Conservation (phyloP, 140 eudicot species). For the Oenanthe javanica region DNA sequence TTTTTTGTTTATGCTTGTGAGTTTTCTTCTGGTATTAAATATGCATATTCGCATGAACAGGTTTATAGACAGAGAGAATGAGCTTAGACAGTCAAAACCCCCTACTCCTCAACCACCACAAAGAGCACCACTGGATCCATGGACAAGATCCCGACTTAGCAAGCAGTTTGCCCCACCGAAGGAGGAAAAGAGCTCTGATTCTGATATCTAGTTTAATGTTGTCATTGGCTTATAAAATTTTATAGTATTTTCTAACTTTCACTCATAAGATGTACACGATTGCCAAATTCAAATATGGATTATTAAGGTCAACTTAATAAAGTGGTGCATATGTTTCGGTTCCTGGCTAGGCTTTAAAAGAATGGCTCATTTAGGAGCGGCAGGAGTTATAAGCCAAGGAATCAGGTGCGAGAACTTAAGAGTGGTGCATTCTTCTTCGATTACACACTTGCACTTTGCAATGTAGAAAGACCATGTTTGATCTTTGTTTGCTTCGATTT, state of each 20-base stretch:
- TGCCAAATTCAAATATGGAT: background rate
- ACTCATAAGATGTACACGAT: background rate
- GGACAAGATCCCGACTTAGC: conserved; percentile 86
- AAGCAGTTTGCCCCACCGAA: conserved; percentile 85
- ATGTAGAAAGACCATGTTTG: background rate
- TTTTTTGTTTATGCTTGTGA: background rate
- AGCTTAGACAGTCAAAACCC: conserved; percentile 92
- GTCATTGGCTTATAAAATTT: background rate
- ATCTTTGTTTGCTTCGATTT: background rate
- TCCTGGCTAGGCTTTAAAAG: background rate
- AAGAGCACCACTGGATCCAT: conserved; percentile 76
- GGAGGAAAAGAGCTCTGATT: conserved; percentile 61
- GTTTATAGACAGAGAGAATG: conserved; percentile 96
- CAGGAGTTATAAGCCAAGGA: background rate
- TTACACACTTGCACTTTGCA: background rate
- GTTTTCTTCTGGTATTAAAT: background rate
- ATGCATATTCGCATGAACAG: conserved; percentile 21
- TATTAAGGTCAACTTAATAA: background rate
- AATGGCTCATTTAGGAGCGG: background rate
- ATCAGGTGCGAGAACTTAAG: background rate
- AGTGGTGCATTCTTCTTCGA: background rate
- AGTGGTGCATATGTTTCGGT: background rate
- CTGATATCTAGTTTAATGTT: conserved; percentile 29
- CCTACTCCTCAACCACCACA: conserved; percentile 77
- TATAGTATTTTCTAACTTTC: background rate